A percentile compares a stretch with the other conserved stretches of the same genome.
phyloP scores from a whole-genome alignment of 1,284 basidiomycete genomes.

The Apiotrichum siamense region DNA sequence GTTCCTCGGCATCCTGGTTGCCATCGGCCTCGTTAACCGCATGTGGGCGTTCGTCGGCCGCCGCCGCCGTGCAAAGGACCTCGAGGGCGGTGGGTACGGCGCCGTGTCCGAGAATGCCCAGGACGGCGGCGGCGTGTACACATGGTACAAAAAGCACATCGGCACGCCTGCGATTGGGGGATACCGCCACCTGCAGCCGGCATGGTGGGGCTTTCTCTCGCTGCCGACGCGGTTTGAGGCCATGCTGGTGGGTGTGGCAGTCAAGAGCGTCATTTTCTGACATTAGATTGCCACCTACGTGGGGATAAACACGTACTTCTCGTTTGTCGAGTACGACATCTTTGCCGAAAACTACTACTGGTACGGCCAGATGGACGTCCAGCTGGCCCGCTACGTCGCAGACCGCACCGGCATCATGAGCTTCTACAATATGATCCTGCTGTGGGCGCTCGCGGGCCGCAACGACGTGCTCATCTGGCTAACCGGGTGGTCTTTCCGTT shows the following conservation, averaged over 20 bases:
- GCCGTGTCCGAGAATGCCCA: background rate
- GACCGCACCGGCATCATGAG: conserved; percentile 29
- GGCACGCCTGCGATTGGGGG: conserved; percentile 21
- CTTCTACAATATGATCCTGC: conserved; percentile 26
- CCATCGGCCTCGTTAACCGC: conserved; percentile 19
- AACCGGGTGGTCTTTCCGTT: conserved; percentile 31
- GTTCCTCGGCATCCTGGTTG: conserved; percentile 13
- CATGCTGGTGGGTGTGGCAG: conserved; percentile 14
- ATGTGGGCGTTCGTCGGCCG: background rate
- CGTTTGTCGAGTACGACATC: conserved; percentile 53
- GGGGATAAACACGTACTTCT: conserved; percentile 28
- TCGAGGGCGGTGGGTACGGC: conserved; percentile 1
- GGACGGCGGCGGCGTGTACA: background rate
- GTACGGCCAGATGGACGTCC: conserved; percentile 2
- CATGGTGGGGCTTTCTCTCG: conserved; percentile 16
- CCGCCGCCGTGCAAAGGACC: background rate
- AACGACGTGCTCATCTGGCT: conserved; percentile 32
- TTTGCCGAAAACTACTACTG: conserved; percentile 37
- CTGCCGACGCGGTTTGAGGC: conserved; percentile 25
- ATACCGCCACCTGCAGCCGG: conserved; percentile 19
- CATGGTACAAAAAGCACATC: conserved; percentile 18
- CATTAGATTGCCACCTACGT: conserved; percentile 24
- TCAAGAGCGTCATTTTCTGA: no score
- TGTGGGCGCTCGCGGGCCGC: conserved; percentile 23
- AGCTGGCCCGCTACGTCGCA: conserved; percentile 20